Conservation (phyloP, 768 basidiomycete genomes). For the Amanita fuliginea region DNA sequence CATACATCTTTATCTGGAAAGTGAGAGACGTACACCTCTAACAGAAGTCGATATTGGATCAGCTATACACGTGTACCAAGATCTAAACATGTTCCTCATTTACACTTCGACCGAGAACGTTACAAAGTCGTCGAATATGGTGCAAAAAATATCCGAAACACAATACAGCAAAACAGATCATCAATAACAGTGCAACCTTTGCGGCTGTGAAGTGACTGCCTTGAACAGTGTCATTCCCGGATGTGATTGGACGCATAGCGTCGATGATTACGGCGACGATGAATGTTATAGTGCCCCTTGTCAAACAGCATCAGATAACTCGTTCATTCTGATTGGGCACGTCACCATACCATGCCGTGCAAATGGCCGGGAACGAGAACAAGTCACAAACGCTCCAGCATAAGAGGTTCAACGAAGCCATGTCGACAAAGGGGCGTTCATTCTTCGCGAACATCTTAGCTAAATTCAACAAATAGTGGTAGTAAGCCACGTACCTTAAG, state of each 20-base stretch:
- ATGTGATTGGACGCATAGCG: neutral
- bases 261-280: neutral
- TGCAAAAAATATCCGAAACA: neutral
- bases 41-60: no score
- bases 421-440: neutral
- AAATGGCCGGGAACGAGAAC: neutral
- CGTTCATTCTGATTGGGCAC: neutral
- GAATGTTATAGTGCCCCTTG: neutral
- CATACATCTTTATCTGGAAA: no score
- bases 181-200: neutral
- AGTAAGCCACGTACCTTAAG: neutral
- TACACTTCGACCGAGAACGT: neutral
- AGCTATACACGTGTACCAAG: no score
- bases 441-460: neutral
- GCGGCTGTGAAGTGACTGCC: neutral
- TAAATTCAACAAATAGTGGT: neutral
- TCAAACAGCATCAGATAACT: neutral
- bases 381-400: neutral
- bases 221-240: no score
- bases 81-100: no score
- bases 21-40: no score
- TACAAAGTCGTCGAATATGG: neutral
- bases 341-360: neutral
- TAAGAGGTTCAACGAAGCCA: neutral
- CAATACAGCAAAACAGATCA: neutral